Conservation (phyloP, 805 yeast genomes). For the Saturnispora halmiae region DNA sequence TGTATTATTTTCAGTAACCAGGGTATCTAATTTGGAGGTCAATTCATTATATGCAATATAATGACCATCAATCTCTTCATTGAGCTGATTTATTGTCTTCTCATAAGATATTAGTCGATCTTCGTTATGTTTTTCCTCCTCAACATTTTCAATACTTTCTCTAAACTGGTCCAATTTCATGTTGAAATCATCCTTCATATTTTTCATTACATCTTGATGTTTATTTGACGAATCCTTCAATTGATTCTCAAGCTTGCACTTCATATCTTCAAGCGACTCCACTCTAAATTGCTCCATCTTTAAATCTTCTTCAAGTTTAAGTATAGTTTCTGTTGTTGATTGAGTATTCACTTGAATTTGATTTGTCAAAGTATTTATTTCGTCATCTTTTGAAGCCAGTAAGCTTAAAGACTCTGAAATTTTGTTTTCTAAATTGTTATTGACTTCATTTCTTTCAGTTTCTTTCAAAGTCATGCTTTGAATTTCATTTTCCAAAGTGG, state of each 20-base stretch:
- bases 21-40: not conserved
- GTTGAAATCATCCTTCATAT: slow-evolving; percentile 4
- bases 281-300: slow-evolving; percentile 10
- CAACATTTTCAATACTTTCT: slow-evolving; percentile 1
- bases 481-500: not conserved
- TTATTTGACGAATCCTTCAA: not conserved
- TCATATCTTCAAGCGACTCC: slow-evolving; percentile 8
- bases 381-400: not conserved
- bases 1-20: not conserved
- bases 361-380: not conserved
- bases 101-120: slow-evolving; percentile 7
- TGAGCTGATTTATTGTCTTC: slow-evolving; percentile 5
- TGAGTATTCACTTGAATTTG: not conserved
- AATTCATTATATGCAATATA: not conserved
- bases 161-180: not conserved
- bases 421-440: not conserved
- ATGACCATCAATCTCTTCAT: slow-evolving; percentile 8
- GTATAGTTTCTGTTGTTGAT: not conserved
- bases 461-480: not conserved
- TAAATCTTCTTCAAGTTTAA: slow-evolving; percentile 7
- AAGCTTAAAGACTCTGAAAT: not conserved
- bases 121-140: not conserved
- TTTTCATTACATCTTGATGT: not conserved
- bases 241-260: slow-evolving; percentile 9
- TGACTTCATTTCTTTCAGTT: not conserved